phyloP scores from a whole-genome alignment of 1,284 basidiomycete species.

The Trichosporon sp. region DNA sequence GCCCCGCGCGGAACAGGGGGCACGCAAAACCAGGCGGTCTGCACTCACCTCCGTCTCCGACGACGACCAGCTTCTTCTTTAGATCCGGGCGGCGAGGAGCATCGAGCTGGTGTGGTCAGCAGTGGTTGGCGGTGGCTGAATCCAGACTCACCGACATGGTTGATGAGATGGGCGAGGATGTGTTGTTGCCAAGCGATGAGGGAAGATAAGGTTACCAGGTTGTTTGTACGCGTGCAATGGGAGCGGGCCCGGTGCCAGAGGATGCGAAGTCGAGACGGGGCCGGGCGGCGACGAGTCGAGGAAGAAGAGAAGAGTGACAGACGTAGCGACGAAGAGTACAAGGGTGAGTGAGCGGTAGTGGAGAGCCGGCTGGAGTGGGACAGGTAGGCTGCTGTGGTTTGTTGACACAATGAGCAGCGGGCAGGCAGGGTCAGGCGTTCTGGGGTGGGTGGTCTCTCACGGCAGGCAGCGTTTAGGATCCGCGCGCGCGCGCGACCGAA shows the following conservation, averaged over 20 bases:
- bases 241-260: background rate
- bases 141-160: conserved; percentile 7
- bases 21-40: background rate
- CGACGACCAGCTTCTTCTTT: conserved; percentile 85
- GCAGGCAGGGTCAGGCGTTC: background rate
- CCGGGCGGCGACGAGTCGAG: background rate
- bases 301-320: background rate
- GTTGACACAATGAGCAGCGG: conserved; percentile 2
- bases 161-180: background rate
- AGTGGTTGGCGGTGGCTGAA: background rate
- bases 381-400: background rate
- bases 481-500: background rate
- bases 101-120: conserved; percentile 11
- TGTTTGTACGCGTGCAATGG: background rate
- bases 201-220: background rate
- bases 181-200: background rate
- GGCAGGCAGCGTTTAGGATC: background rate
- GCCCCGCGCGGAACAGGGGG: background rate
- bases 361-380: background rate
- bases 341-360: background rate
- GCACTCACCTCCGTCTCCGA: conserved; percentile 52
- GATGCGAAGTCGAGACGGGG: background rate
- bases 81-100: conserved; percentile 60
- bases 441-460: conserved; percentile 1
- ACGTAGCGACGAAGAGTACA: background rate